Conservation (phyloP, 495 filamentous ascomycete genomes). For the Tricharina praecox region DNA sequence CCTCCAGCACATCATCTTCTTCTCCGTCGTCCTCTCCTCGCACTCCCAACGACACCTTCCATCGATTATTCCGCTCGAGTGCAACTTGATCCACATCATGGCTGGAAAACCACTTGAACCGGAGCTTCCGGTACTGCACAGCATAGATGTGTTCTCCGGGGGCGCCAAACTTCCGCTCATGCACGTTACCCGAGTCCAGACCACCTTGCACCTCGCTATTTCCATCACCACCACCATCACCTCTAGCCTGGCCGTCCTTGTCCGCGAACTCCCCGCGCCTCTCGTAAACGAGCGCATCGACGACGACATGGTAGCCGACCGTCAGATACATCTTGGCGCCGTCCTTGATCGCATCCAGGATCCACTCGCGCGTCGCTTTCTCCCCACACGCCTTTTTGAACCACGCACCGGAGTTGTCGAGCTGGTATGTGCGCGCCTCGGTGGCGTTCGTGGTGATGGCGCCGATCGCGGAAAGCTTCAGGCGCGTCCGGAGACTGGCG, state of each 20-base stretch:
- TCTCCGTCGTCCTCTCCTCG: not conserved
- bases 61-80: slow-evolving; percentile 12
- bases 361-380: slow-evolving; percentile 10
- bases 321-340: slow-evolving; percentile 4
- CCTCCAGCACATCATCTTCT: slow-evolving; percentile 14
- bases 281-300: slow-evolving; percentile 2
- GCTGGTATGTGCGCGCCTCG: slow-evolving; percentile 10
- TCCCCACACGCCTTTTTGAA: slow-evolving; percentile 8
- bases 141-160: slow-evolving; percentile 15
- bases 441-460: not conserved
- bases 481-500: slow-evolving; percentile 3
- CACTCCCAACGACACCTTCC: slow-evolving; percentile 11
- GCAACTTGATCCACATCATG: slow-evolving; percentile 6
- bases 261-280: not conserved
- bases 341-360: slow-evolving; percentile 5
- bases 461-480: slow-evolving; percentile 2
- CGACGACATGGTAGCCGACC: slow-evolving; percentile 10
- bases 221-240: not conserved
- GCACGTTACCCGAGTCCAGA: not conserved
- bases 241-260: not conserved
- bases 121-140: slow-evolving; percentile 11
- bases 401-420: slow-evolving; percentile 6
- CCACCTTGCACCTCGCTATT: not conserved
- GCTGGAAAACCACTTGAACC: slow-evolving; percentile 8
- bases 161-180: slow-evolving; percentile 1